Base-by-base conservation (phyloP, 2,329 filamentous ascomycete species). In the Fusarium sp. region DNA sequence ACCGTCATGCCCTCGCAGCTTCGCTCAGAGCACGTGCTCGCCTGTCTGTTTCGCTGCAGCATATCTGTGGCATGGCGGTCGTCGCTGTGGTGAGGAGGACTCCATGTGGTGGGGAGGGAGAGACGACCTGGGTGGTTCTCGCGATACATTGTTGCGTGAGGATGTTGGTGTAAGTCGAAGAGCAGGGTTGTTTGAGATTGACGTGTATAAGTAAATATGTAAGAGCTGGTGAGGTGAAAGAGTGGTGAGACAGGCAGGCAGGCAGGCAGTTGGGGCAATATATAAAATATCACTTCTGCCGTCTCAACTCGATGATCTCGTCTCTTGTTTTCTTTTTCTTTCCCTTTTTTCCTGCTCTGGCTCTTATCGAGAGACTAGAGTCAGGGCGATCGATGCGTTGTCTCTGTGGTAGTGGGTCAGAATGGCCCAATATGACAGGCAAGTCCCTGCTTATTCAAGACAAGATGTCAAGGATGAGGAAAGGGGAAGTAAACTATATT, bases 1-100 rank as follows among this genome's bases (percentile, higher is more conserved):
- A 67, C 65, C 21, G 64, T 73, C 72, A 77, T 71, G 60, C 59
- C 61, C 55, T 71, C 71, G 58, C 70, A 72, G 65, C 71, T 72
- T 8, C 60, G 71, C 9, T 71, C 70, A 5, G 71, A 72, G 45
- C 63, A 70, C 32, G 70, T 66, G 65, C 70, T 70, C 13, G 71
- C 57, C 54, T 71, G 63, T 33, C 71, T 57, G 37, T 59, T 56
- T 53, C 60, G 60, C 9, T 55, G 47, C 49, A 62, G 53, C 23
- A 33, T 39, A 33, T 8, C 23, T 25, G 23, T 25, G 8, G 23
- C 23, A 25, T 25, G 23, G 8, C 36, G 51, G 39, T 51, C 60
- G 35, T 68, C 61, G 45, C 62, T 27, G 27, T 46, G 58, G 10
- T 46, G 58, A 13, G 54, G 51, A 25, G 54, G 31, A 58, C 60